Percentiles rank a stretch among this genome's conserved stretches.
Conservation (phyloP, 805 yeast genomes). For the Cyberlindnera nakhonratchasimensis region DNA sequence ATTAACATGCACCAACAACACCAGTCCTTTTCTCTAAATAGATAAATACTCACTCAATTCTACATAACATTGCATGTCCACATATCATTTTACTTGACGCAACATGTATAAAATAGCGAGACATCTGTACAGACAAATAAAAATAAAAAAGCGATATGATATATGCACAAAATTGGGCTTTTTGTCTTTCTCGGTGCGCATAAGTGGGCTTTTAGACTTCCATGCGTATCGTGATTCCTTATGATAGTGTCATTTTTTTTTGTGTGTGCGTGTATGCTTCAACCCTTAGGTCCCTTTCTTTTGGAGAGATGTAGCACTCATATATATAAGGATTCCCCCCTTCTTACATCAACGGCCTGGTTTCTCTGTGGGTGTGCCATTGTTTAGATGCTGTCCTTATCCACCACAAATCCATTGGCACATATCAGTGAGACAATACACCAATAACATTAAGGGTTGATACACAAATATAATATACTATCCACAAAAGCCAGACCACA, state of each 20-base stretch:
- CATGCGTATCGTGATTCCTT: constrained; percentile 13
- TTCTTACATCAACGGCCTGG: too few species aligned
- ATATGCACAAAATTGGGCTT: neutral
- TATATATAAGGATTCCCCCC: constrained; percentile 3
- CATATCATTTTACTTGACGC: too few species aligned
- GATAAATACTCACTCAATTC: too few species aligned
- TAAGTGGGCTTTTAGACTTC: constrained; percentile 6
- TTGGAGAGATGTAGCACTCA: neutral
- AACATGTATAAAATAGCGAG: neutral
- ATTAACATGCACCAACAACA: too few species aligned
- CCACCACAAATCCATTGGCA: neutral
- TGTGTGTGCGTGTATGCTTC: neutral
- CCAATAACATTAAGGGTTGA: neutral
- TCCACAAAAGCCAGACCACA: too few species aligned
- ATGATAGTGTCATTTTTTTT: constrained; percentile 8
- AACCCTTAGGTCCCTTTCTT: neutral
- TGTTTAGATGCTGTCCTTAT: neutral
- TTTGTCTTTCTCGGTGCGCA: constrained; percentile 9
- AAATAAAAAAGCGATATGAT: neutral
- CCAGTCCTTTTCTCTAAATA: too few species aligned
- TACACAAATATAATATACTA: too few species aligned
- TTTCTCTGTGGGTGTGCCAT: neutral
- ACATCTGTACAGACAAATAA: neutral
- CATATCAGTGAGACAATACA: neutral
- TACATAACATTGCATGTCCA: too few species aligned